Base-by-base conservation (phyloP, 1,139 yeast genomes). In the Pichia sp. region DNA sequence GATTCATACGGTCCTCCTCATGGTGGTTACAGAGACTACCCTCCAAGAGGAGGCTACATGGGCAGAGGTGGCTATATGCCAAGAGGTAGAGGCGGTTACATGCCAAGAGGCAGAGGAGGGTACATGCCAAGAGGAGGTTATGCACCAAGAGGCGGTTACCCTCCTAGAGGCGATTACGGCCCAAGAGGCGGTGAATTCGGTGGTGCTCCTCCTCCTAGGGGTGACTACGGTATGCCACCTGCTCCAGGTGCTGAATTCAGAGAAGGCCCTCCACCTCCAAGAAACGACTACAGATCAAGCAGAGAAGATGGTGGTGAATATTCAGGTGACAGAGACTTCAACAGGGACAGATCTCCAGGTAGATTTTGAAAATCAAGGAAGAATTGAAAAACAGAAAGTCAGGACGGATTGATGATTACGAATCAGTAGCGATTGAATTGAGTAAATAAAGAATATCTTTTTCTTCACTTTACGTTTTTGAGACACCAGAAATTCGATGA, bases 321-420 rank as follows among this genome's bases (percentile, higher is more conserved):
- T 45, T 59, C 61, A 45, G 66, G 62, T 52, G 68, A 64, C 30
- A 63, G 70, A 61, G 69, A 67, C 41, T 66, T 62, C 57, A 62
- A 63, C 60, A 79, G 84, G 72, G 84, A 80, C 67, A 79, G 85
- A 75, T 79, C 83, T 55, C 84, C 83, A 70, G 74, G 79, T 58
- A 78, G 83, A 75, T 76, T 76, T 65, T 77, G 69, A 68, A 29
- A 13, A 13, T 36, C n/a, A 8, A 36, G 11, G 32, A 29, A 45
- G n/a, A 42, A 42, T n/a, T 8, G n/a, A 42, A 26, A 15, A n/a
- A 26, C 11, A 42, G 10, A 44, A 44, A 36, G n/a, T 31, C 34
- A 31, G 8, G 34, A 31, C 34, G 34, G 34, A 31, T 31, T 31
- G 34, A 31, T 31, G 34, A 36, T 10, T 36, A 13, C n/a, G 15